phyloP scores from a whole-genome alignment of 768 basidiomycete species.

The Hericium erinaceus region DNA sequence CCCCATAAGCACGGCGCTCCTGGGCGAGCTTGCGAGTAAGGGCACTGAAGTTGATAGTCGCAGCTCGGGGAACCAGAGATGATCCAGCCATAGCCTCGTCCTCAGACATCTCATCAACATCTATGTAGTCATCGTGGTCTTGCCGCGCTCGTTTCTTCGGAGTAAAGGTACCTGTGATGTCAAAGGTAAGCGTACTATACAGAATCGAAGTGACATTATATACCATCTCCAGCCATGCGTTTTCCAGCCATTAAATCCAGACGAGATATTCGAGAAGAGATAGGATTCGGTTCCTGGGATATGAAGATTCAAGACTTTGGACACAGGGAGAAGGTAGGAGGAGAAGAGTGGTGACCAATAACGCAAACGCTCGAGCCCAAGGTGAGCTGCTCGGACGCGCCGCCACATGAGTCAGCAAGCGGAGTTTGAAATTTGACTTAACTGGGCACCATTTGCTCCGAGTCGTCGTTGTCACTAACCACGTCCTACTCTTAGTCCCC shows the following conservation, averaged over 20 bases:
- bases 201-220: too few relatives aligned
- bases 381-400: background rate
- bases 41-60: conserved; percentile 84
- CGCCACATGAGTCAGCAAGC: background rate
- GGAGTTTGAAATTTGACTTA: background rate
- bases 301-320: too few relatives aligned
- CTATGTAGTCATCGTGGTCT: conserved; percentile 48
- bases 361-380: background rate
- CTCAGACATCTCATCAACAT: conserved; percentile 47
- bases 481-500: background rate
- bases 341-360: background rate
- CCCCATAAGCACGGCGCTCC: conserved; percentile 37
- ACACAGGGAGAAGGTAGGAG: background rate
- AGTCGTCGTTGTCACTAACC: background rate
- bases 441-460: background rate
- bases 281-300: too few relatives aligned
- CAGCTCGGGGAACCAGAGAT: conserved; percentile 51
- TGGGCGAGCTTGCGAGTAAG: conserved; percentile 72
- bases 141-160: conserved; percentile 33
- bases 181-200: too few relatives aligned
- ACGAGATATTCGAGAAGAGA: background rate
- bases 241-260: conserved; percentile 16
- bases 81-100: conserved; percentile 33
- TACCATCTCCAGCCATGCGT: conserved; percentile 9
- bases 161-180: conserved; percentile 17